These are phyloP conservation scores for Biscutella laevigata DNA, from an alignment of 441 rosid genomes.

Conservation along the genomic window DNA sequence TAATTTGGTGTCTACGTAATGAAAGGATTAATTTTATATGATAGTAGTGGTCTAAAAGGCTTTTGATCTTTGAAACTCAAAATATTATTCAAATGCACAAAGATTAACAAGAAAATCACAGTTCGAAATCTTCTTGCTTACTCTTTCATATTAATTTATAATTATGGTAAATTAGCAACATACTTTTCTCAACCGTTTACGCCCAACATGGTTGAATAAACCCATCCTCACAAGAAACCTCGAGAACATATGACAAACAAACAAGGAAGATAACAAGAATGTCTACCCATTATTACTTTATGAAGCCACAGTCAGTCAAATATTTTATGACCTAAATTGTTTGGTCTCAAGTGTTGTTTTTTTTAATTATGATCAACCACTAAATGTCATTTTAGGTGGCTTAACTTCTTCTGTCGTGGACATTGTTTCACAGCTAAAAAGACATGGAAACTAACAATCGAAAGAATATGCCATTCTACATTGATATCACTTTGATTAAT, in stretches of 20 bases:
- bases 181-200: conserved; percentile 28
- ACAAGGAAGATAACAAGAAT: conserved; percentile 15
- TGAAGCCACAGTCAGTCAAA: conserved; percentile 9
- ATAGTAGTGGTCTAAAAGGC: conserved; percentile 16
- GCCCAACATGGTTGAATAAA: conserved; percentile 21
- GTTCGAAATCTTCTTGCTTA: conserved; percentile 19
- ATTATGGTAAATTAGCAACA: conserved; percentile 9
- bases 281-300: conserved; percentile 12
- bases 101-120: conserved; percentile 17
- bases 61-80: conserved; percentile 1
- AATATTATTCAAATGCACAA: conserved; percentile 14
- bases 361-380: conserved; percentile 23
- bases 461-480: conserved; percentile 11
- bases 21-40: conserved; percentile 7
- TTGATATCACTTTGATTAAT: conserved; percentile 1
- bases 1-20: conserved; percentile 7
- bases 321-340: conserved; percentile 16
- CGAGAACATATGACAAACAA: conserved; percentile 21
- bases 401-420: conserved; percentile 27
- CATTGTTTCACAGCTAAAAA: conserved; percentile 17
- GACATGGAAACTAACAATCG: conserved; percentile 2
- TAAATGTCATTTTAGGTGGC: conserved; percentile 26
- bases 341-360: conserved; percentile 13
- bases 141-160: conserved; percentile 20
- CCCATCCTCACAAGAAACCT: conserved; percentile 22